A percentile compares a stretch with the other conserved stretches of the same genome.
phyloP scores from a whole-genome alignment of 2,329 filamentous ascomycete species.

The Talaromyces marneffei region DNA sequence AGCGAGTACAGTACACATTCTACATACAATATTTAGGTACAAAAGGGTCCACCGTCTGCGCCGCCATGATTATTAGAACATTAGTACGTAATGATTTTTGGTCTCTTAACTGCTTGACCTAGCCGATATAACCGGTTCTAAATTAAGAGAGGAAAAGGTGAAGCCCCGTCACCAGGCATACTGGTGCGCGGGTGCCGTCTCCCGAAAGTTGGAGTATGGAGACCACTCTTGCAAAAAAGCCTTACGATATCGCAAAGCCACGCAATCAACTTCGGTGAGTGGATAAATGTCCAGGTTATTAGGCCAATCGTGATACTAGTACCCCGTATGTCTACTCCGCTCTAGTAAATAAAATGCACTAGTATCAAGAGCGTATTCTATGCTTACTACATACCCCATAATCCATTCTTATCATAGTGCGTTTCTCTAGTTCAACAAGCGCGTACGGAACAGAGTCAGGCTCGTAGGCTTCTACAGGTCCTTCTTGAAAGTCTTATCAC shows the following conservation, averaged over 20 bases:
- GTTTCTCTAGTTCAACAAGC: neutral
- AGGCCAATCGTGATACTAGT: neutral
- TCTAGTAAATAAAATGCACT: neutral
- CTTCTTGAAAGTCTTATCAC: neutral
- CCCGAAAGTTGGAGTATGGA: neutral
- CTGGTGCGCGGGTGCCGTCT: neutral
- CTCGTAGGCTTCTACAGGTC: neutral
- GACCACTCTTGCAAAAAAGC: neutral
- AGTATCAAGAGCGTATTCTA: neutral
- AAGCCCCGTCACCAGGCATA: neutral
- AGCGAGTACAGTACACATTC: neutral
- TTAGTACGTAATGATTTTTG: neutral
- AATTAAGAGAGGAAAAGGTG: neutral
- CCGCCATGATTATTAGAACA: neutral
- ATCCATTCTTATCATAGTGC: conserved; percentile 1
- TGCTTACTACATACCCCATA: conserved; percentile 4
- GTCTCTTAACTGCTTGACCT: neutral
- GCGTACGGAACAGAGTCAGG: neutral
- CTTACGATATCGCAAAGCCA: neutral
- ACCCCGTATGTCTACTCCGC: neutral
- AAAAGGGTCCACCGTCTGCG: neutral
- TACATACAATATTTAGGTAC: neutral
- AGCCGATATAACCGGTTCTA: neutral
- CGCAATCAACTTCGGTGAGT: conserved; percentile 2
- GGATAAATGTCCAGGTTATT: neutral